phyloP scores from a whole-genome alignment of 163 green algal genomes.

The Volvox carteri region DNA sequence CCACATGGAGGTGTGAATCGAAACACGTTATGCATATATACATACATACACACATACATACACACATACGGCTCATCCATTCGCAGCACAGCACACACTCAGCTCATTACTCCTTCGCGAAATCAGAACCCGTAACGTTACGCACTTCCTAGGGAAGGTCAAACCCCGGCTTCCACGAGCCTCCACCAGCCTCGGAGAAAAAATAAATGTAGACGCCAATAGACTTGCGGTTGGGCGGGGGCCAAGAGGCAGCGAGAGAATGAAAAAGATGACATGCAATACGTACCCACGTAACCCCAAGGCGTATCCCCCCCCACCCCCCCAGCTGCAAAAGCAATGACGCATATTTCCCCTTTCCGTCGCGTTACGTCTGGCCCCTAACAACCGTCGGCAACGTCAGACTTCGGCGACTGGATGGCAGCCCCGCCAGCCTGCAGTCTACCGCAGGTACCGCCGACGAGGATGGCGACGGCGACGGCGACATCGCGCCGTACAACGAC shows the following conservation, averaged over 20 bases:
- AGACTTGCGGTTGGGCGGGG: neutral
- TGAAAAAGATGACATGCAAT: no score
- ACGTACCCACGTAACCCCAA: neutral
- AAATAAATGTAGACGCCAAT: neutral
- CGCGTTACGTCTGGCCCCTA: neutral
- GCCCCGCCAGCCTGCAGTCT: neutral
- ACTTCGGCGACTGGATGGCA: neutral
- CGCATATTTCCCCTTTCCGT: no score
- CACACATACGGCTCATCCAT: neutral
- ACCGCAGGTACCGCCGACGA: no score
- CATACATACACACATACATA: neutral
- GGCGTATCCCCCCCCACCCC: neutral
- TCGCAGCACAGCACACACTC: neutral
- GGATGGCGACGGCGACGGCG: no score
- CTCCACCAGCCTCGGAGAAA: neutral
- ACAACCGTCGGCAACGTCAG: neutral
- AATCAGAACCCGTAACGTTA: neutral
- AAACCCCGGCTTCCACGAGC: neutral
- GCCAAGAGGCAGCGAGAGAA: no score
- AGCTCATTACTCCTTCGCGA: neutral
- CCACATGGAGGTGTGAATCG: no score
- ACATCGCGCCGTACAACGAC: neutral
- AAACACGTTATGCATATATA: no score
- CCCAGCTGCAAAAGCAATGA: no score
- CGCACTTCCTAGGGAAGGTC: no score